Percentiles rank a stretch among this genome's conserved stretches.
Evolutionary conservation across 148 eudicot species (phyloP).

Genomic region (Fagopyrum tataricum): DNA sequence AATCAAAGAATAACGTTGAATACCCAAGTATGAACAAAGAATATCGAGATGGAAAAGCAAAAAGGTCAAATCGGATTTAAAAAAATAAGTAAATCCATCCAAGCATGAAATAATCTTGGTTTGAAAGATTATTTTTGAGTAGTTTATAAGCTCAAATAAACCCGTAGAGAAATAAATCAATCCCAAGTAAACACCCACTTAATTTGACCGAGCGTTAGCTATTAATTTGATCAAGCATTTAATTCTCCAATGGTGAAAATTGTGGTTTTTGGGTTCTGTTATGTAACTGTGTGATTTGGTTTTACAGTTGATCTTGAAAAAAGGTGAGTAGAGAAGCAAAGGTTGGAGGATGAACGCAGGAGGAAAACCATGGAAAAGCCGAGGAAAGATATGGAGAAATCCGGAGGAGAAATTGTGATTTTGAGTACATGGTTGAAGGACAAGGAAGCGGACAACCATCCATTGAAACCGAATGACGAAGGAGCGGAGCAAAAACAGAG

Average conservation of each 20-base stretch:
- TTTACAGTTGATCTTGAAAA: constrained; percentile 83
- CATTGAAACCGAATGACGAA: constrained; percentile 39
- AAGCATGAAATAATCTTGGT: too few species aligned
- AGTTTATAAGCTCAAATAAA: too few species aligned
- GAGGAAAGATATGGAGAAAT: constrained; percentile 75
- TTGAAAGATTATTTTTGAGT: too few species aligned
- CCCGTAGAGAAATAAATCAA: too few species aligned
- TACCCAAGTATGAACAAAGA: too few species aligned
- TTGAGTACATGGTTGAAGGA: constrained; percentile 81
- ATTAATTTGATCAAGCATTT: not conserved
- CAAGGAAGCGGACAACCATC: constrained; percentile 21
- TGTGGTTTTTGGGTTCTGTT: not conserved
- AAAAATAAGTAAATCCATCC: too few species aligned
- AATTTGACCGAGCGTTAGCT: too few species aligned
- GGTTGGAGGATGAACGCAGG: constrained; percentile 64
- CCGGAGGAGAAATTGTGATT: constrained; percentile 65
- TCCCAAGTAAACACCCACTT: too few species aligned
- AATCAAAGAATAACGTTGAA: too few species aligned
- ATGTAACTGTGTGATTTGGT: not conserved
- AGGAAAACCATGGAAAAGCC: constrained; percentile 81
- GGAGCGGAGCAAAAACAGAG: too few species aligned
- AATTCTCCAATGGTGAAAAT: not conserved
- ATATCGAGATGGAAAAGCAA: too few species aligned
- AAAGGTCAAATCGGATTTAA: too few species aligned
- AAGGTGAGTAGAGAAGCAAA: constrained; percentile 68